Evolutionary conservation across 306 rosid genomes (phyloP), one percentile per base, ranked within the genome.

Genomic region (Geum urbanum): DNA sequence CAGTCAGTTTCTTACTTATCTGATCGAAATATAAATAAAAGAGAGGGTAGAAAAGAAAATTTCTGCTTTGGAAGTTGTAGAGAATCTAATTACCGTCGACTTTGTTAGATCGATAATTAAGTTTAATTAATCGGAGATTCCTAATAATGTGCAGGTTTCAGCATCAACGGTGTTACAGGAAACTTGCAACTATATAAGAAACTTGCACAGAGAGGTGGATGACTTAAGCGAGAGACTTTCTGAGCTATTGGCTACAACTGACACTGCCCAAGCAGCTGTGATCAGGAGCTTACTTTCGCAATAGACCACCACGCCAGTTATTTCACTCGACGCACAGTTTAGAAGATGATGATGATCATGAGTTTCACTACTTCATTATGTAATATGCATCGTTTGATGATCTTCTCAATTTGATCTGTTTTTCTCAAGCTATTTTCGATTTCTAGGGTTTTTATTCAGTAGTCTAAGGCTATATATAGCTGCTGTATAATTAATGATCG

Each of bases 251-350:
- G 92, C 86, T 4, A 86, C 95, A 13, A 83, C 89, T 7, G 98
- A 92, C 79, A 76, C 86, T 20, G 98, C 95, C 66, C 98, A 92
- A 78, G 98, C 98, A 67, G 98, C 90, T 20, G 82, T 92, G 7
- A 92, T 92, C 76, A 87, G 98, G 80, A 92, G 79, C 50, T 84
- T 92, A 70, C 91, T 92, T 40, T 68, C 69, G 85, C 89, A 89
- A 79, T 92, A 87, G 76, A 76, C 12, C 19, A 45, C 39, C 16
- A 40, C 0, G 5, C 41, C 41, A 57, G 63, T 57, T 57, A 12
- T 5, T 57, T 24, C n/a, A n/a, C n/a, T n/a, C 24, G 41, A 24
- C 43, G 63, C 41, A 13, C 15, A 47, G 6, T 55, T 32, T 46
- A 56, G n/a, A n/a, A n/a, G n/a, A n/a, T n/a, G 45, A 14, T 16